Conservation (phyloP, 169 alveolate genomes). For the Plasmodium sp. region DNA sequence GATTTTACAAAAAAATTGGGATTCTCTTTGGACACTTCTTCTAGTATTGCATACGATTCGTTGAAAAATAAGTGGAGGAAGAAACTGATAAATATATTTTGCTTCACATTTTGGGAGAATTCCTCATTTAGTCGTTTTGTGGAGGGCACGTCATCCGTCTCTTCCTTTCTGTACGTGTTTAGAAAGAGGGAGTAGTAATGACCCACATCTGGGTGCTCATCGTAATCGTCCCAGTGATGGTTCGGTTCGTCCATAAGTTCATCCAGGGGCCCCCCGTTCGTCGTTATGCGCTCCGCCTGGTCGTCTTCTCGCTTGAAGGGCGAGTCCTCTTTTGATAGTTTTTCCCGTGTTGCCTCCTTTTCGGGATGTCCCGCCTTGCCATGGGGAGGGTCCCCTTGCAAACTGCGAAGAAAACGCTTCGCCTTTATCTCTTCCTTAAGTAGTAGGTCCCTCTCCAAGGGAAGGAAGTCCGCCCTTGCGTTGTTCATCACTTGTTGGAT, state of each 20-base stretch:
- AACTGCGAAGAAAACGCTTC: neutral
- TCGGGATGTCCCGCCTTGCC: neutral
- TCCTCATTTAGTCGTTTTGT: neutral
- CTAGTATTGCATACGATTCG: constrained; percentile 58
- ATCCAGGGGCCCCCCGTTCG: neutral
- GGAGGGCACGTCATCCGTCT: neutral
- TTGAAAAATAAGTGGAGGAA: constrained; percentile 55
- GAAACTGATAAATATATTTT: constrained; percentile 40
- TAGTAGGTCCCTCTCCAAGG: neutral
- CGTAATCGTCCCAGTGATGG: neutral
- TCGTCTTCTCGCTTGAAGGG: neutral
- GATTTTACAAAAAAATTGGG: constrained; percentile 23
- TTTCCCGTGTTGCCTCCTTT: neutral
- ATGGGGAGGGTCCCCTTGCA: neutral
- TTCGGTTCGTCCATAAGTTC: neutral
- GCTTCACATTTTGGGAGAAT: constrained; percentile 2
- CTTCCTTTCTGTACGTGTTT: constrained; percentile 26
- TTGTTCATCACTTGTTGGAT: constrained; percentile 6
- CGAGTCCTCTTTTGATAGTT: neutral
- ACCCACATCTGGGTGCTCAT: neutral
- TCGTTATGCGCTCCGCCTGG: neutral
- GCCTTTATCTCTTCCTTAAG: neutral
- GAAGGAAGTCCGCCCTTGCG: neutral
- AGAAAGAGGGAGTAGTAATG: constrained; percentile 36
- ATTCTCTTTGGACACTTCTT: constrained; percentile 13